Percentiles rank a stretch among this genome's conserved stretches.
These are phyloP conservation scores for Eucalyptus melliodora DNA, from an alignment of 345 rosid genomes.

Conservation along the genomic window DNA sequence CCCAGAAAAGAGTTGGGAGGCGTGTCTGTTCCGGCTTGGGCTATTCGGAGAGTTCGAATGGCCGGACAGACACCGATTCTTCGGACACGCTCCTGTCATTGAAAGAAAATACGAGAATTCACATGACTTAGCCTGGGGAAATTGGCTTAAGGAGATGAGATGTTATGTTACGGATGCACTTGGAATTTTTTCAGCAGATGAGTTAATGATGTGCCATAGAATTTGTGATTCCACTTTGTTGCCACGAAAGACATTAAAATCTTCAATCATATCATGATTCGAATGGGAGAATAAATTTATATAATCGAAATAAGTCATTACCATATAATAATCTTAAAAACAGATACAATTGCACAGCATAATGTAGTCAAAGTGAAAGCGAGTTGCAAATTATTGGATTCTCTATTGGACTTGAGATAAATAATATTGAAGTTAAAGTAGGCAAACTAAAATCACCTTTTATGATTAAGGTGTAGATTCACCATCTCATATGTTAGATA, in stretches of 20 bases:
- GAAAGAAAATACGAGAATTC: background rate
- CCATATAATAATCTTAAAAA: background rate
- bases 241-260: background rate
- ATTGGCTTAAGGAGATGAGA: background rate
- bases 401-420: background rate
- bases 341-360: background rate
- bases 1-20: background rate
- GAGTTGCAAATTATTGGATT: background rate
- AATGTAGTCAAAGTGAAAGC: background rate
- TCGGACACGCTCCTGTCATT: background rate
- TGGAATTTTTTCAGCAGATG: background rate
- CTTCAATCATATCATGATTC: too few species aligned
- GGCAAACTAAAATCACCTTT: background rate
- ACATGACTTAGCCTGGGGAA: background rate
- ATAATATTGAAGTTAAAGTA: background rate
- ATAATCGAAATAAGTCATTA: background rate
- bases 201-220: background rate
- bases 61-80: too few species aligned
- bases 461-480: background rate
- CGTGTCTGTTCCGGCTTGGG: background rate
- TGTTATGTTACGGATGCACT: background rate
- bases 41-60: background rate
- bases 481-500: background rate
- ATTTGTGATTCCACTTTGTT: background rate
- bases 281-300: too few species aligned